phyloP scores from a whole-genome alignment of 208 protist species.

The Trypanosoma platydactyli region DNA sequence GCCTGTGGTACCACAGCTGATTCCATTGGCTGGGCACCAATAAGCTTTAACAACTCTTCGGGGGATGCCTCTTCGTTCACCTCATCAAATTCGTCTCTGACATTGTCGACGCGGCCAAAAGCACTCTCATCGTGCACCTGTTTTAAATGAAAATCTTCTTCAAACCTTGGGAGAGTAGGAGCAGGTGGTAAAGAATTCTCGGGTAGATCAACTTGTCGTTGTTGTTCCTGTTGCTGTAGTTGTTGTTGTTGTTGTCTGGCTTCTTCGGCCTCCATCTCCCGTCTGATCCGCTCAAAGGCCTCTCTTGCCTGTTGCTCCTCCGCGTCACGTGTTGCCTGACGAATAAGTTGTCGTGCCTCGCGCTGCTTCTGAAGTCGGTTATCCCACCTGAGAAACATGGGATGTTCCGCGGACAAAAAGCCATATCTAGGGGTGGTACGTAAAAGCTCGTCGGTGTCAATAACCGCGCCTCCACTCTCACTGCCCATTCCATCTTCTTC shows the following conservation, averaged over 20 bases:
- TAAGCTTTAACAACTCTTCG: constrained; percentile 62
- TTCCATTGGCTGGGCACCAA: constrained; percentile 42
- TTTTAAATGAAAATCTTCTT: constrained; percentile 53
- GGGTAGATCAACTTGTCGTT: background rate
- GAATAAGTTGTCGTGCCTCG: constrained; percentile 59
- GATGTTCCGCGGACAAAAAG: constrained; percentile 74
- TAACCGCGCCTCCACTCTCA: background rate
- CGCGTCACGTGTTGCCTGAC: constrained; percentile 51
- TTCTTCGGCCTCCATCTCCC: constrained; percentile 48
- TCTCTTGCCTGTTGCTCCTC: constrained; percentile 59
- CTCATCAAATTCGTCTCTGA: constrained; percentile 12
- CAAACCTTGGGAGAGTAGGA: background rate
- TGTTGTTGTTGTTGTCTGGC: constrained; percentile 30
- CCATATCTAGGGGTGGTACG: constrained; percentile 77
- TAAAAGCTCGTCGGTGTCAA: constrained; percentile 69
- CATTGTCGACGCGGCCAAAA: constrained; percentile 33
- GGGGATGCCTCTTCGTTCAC: constrained; percentile 29
- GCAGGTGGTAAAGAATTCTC: background rate
- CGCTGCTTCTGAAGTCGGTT: constrained; percentile 51
- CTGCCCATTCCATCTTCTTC: constrained; percentile 42
- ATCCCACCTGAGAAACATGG: constrained; percentile 73
- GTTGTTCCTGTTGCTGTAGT: constrained; percentile 29
- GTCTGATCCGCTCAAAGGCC: constrained; percentile 47
- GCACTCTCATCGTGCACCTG: constrained; percentile 58
- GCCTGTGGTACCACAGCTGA: constrained; percentile 3